phyloP scores from a whole-genome alignment of 441 rosid species.

The Pelargonium australe region DNA sequence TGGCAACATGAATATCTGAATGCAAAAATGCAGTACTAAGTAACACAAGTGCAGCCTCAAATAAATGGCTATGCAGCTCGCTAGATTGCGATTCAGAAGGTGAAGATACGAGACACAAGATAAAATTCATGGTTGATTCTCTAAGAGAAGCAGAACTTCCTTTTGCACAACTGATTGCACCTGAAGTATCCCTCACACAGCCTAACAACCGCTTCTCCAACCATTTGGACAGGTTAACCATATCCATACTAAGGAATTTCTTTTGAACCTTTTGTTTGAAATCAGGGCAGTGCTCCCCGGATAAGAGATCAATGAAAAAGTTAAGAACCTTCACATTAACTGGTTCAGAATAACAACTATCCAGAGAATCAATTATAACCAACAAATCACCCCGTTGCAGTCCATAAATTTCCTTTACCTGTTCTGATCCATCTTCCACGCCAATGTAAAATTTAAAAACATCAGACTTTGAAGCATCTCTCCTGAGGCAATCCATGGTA shows the following conservation, averaged over 20 bases:
- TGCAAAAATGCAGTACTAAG: constrained; percentile 84
- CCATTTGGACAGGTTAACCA: constrained; percentile 67
- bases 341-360: constrained; percentile 63
- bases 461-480: constrained; percentile 54
- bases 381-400: constrained; percentile 65
- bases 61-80: constrained; percentile 68
- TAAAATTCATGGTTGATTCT: constrained; percentile 84
- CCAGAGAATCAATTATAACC: constrained; percentile 73
- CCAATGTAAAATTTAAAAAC: constrained; percentile 72
- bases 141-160: constrained; percentile 64
- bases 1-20: constrained; percentile 73
- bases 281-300: constrained; percentile 56
- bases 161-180: constrained; percentile 45
- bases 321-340: constrained; percentile 80
- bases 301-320: constrained; percentile 80
- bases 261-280: constrained; percentile 59
- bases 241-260: constrained; percentile 71
- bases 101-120: constrained; percentile 56
- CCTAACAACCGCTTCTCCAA: constrained; percentile 92
- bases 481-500: constrained; percentile 69
- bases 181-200: constrained; percentile 47
- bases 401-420: constrained; percentile 42
- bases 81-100: constrained; percentile 40
- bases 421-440: constrained; percentile 43
- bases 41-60: constrained; percentile 76